Percentiles rank a stretch among this genome's conserved stretches.
Conservation (phyloP, 345 rosid species). For the Hevea brasiliensis region DNA sequence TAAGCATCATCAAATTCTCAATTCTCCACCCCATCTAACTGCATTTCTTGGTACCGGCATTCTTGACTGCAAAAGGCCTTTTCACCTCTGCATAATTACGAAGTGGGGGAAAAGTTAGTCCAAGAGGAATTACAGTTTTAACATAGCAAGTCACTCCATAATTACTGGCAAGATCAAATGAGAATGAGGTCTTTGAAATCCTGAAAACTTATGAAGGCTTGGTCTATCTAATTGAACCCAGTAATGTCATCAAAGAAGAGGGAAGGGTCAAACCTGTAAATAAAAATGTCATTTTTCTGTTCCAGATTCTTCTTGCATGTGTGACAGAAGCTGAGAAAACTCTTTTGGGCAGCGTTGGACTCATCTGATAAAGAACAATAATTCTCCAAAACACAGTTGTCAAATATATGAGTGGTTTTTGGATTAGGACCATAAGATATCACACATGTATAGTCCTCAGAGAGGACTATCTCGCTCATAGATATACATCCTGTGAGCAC, state of each 20-base stretch:
- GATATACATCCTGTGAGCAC: conserved; percentile 27
- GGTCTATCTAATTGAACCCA: not conserved
- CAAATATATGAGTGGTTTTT: conserved; percentile 75
- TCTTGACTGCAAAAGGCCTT: conserved; percentile 78
- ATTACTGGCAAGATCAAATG: not conserved
- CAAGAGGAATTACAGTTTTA: not conserved
- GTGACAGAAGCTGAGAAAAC: conserved; percentile 60
- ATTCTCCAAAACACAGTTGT: conserved; percentile 63
- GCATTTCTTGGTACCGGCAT: conserved; percentile 76
- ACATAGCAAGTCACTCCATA: not conserved
- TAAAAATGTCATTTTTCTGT: conserved; percentile 53
- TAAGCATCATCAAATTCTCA: not conserved
- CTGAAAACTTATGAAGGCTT: not conserved
- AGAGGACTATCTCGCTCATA: conserved; percentile 64
- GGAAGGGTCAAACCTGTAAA: conserved; percentile 60
- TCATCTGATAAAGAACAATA: conserved; percentile 23
- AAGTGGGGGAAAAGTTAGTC: not conserved
- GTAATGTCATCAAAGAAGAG: conserved; percentile 1
- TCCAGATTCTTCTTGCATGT: conserved; percentile 79
- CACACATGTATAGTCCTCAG: conserved; percentile 86
- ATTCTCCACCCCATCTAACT: conserved; percentile 43
- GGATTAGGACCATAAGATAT: conserved; percentile 75
- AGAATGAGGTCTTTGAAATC: no score
- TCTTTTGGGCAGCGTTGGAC: conserved; percentile 11
- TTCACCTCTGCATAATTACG: conserved; percentile 62